Conservation (phyloP, 2,329 filamentous ascomycete species). For the Metarhizium guizhouense region DNA sequence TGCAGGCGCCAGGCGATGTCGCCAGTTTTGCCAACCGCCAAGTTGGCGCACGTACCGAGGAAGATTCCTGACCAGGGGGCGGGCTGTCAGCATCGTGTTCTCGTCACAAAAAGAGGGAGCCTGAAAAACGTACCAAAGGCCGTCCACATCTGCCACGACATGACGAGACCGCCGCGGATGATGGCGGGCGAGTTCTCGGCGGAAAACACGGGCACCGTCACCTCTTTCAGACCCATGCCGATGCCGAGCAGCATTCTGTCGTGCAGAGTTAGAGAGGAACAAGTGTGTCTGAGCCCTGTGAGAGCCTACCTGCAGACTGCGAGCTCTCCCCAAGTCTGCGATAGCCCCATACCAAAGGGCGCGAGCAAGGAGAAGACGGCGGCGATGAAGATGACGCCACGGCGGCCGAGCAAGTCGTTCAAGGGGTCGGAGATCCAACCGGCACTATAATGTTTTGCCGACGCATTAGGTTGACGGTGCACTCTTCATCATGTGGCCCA, state of each 20-base stretch:
- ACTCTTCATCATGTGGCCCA: too few relatives aligned
- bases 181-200: constrained; percentile 42
- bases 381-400: constrained; percentile 55
- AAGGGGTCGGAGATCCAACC: constrained; percentile 55
- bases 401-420: constrained; percentile 49
- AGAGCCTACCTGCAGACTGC: constrained; percentile 30
- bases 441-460: constrained; percentile 25
- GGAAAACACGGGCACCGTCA: constrained; percentile 43
- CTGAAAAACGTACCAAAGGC: constrained; percentile 1
- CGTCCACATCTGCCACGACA: constrained; percentile 44
- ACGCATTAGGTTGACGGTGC: neutral
- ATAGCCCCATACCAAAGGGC: constrained; percentile 50
- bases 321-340: constrained; percentile 50
- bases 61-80: constrained; percentile 42
- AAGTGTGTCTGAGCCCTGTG: too few relatives aligned
- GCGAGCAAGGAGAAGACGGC: constrained; percentile 53
- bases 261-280: neutral
- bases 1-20: constrained; percentile 54
- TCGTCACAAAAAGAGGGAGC: neutral
- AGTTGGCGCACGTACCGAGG: constrained; percentile 56
- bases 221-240: constrained; percentile 47
- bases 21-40: constrained; percentile 52
- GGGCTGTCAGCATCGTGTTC: neutral
- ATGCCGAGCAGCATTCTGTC: constrained; percentile 42
- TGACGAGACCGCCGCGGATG: constrained; percentile 45